A percentile compares a stretch with the other conserved stretches of the same genome.
phyloP scores from a whole-genome alignment of 148 eudicot species.

The Pouteria glomerata region DNA sequence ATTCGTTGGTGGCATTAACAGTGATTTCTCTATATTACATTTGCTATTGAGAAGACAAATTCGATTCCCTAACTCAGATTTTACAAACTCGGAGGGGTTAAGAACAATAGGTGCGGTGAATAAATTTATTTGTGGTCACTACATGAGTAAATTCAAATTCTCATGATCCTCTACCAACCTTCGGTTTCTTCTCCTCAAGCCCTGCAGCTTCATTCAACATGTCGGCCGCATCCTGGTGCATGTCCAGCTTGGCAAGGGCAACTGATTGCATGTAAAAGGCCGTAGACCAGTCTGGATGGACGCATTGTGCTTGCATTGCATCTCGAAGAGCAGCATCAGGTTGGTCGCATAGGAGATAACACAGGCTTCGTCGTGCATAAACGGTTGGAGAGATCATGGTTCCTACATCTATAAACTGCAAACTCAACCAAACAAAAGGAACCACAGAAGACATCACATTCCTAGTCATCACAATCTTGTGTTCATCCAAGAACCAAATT shows the following conservation, averaged over 20 bases:
- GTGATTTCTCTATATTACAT: neutral
- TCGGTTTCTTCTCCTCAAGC: constrained; percentile 76
- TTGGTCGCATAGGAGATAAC: constrained; percentile 70
- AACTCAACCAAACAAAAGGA: neutral
- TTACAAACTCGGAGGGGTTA: neutral
- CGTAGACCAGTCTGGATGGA: constrained; percentile 78
- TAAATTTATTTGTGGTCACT: neutral
- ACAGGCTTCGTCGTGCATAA: constrained; percentile 64
- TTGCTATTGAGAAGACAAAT: neutral
- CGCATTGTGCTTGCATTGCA: constrained; percentile 90
- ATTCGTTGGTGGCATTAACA: neutral
- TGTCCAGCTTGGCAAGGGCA: constrained; percentile 78
- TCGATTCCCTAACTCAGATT: constrained; percentile 4
- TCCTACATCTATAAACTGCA: constrained; percentile 69
- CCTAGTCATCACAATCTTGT: neutral
- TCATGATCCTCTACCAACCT: constrained; percentile 44
- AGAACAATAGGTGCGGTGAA: neutral
- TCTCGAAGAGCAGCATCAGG: constrained; percentile 48
- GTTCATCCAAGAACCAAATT: neutral
- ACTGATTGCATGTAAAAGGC: constrained; percentile 91
- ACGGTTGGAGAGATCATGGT: constrained; percentile 58
- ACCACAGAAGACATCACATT: neutral
- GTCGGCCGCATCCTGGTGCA: constrained; percentile 80
- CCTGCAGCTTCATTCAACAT: constrained; percentile 77
- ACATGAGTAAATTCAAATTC: neutral